Conservation (phyloP, 2,329 filamentous ascomycete species). For the Aspergillus cejpii region DNA sequence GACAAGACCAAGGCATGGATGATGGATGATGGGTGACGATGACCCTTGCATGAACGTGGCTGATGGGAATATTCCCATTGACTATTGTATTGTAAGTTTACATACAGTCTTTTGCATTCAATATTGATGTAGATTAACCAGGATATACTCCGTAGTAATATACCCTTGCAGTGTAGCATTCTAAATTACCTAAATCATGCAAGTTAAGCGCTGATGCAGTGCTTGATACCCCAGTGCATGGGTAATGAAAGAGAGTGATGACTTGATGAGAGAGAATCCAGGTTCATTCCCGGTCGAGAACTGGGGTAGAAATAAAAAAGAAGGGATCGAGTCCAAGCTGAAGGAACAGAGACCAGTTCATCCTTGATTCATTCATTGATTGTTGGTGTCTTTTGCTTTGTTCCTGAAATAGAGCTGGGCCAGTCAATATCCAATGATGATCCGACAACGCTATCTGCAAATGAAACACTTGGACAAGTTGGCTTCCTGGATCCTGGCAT, state of each 20-base stretch:
- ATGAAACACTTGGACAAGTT: not conserved
- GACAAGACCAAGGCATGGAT: not conserved
- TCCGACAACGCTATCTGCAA: not conserved
- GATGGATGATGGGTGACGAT: not conserved
- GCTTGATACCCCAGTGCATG: not conserved
- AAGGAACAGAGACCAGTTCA: not conserved
- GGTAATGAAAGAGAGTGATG: too few species aligned
- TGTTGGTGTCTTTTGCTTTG: not conserved
- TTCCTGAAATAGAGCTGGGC: not conserved
- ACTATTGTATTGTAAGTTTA: slow-evolving; percentile 2
- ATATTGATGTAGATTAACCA: not conserved
- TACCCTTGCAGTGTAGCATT: not conserved
- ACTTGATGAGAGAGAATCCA: too few species aligned
- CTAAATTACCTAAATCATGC: not conserved
- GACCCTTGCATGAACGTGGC: slow-evolving; percentile 1
- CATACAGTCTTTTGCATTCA: not conserved
- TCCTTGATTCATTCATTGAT: too few species aligned
- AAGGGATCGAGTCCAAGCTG: not conserved
- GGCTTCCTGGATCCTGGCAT: too few species aligned
- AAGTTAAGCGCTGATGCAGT: not conserved
- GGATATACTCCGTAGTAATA: not conserved
- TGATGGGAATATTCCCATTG: not conserved
- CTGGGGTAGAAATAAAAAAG: too few species aligned
- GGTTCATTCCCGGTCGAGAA: too few species aligned
- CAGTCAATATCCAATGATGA: not conserved